phyloP scores from a whole-genome alignment of 352 stramenopile genomes.

The Globisporangium paroecandrum region DNA sequence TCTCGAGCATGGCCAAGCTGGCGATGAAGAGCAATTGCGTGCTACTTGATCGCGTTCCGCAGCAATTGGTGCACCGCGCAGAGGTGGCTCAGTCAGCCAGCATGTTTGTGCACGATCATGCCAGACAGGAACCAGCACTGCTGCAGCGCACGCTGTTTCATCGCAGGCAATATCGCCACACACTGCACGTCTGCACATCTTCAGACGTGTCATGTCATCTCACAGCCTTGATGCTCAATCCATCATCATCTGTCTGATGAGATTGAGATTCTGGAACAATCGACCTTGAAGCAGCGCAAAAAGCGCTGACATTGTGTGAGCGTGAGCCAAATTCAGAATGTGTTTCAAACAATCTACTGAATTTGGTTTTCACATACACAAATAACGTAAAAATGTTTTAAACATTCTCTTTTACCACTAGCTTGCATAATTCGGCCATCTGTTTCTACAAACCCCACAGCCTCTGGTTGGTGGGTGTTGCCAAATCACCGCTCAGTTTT shows the following conservation, averaged over 20 bases:
- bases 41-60: too few relatives aligned
- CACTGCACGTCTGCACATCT: background rate
- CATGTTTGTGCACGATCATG: too few relatives aligned
- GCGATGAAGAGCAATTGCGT: too few relatives aligned
- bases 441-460: background rate
- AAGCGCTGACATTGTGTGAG: background rate
- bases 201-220: background rate
- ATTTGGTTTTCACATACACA: background rate
- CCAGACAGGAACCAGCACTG: too few relatives aligned
- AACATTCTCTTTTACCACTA: background rate
- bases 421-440: background rate
- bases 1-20: too few relatives aligned
- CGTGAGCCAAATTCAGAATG: background rate
- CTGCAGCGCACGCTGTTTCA: too few relatives aligned
- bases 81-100: too few relatives aligned
- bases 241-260: background rate
- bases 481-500: constrained; percentile 11
- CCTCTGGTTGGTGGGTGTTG: background rate
- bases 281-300: constrained; percentile 3
- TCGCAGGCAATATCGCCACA: too few relatives aligned
- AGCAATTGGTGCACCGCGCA: too few relatives aligned
- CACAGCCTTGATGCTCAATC: background rate
- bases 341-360: background rate
- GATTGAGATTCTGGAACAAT: constrained; percentile 12
- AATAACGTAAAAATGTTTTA: background rate